These are phyloP conservation scores for Phtheirospermum japonicum DNA, from an alignment of 257 asterid genomes.

Conservation along the genomic window DNA sequence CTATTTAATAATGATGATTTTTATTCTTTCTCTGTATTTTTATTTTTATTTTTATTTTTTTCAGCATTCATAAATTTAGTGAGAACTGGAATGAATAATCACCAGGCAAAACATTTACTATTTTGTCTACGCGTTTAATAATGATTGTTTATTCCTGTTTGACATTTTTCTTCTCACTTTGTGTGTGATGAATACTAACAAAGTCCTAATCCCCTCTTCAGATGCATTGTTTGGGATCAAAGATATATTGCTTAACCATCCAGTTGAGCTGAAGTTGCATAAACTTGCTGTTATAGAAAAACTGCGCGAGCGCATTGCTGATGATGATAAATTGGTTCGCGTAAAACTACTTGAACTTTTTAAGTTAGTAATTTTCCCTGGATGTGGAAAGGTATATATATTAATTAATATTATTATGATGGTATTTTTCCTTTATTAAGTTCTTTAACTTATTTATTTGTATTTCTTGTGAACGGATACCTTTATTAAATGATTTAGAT, in stretches of 20 bases:
- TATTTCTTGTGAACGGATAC: not conserved
- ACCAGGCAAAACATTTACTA: too few relatives aligned
- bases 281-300: conserved; percentile 82
- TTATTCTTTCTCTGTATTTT: too few relatives aligned
- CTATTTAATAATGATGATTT: not conserved
- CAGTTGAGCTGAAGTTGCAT: conserved; percentile 79
- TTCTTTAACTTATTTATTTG: conserved; percentile 4
- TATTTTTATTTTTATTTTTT: too few relatives aligned
- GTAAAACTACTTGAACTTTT: conserved; percentile 78
- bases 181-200: conserved; percentile 16
- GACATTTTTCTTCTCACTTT: conserved; percentile 16
- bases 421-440: conserved; percentile 1
- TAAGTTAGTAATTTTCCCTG: conserved; percentile 75
- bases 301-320: conserved; percentile 88
- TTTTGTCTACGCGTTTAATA: not conserved
- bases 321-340: conserved; percentile 79
- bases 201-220: conserved; percentile 28
- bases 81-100: too few relatives aligned
- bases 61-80: too few relatives aligned
- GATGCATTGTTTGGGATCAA: conserved; percentile 77
- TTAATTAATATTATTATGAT: too few relatives aligned
- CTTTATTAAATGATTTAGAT: conserved; percentile 6
- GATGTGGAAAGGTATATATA: conserved; percentile 57
- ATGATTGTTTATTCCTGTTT: not conserved
- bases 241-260: conserved; percentile 69